These are phyloP conservation scores for Neophaeococcomyces aloes DNA, from an alignment of 2,329 filamentous ascomycete species.

Conservation along the genomic window DNA sequence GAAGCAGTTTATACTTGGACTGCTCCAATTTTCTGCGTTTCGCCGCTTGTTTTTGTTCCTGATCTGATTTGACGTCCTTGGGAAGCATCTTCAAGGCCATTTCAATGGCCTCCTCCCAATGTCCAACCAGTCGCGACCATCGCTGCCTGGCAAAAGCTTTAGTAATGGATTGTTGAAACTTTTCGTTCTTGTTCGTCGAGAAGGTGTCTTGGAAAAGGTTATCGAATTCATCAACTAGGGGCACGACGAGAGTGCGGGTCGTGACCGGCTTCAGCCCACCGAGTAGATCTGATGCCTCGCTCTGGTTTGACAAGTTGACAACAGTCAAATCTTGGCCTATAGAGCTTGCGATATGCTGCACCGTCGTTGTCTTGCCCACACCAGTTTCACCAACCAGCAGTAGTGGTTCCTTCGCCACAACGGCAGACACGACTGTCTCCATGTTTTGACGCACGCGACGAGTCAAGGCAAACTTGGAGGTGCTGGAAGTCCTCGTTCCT, in stretches of 20 bases:
- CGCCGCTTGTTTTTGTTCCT: conserved; percentile 47
- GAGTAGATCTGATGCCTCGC: conserved; percentile 87
- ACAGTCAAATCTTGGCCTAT: conserved; percentile 80
- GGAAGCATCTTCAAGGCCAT: conserved; percentile 63
- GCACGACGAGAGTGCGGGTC: conserved; percentile 73
- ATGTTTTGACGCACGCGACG: conserved; percentile 72
- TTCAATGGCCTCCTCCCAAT: conserved; percentile 81
- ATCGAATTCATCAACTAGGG: conserved; percentile 87
- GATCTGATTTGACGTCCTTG: conserved; percentile 27
- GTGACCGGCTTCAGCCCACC: conserved; percentile 96
- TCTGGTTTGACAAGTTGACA: conserved; percentile 95
- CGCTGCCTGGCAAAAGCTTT: conserved; percentile 72
- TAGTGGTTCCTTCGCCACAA: conserved; percentile 76
- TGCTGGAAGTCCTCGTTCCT: conserved; percentile 27
- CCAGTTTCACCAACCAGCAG: conserved; percentile 97
- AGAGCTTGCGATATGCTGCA: conserved; percentile 79
- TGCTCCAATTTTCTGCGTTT: conserved; percentile 61
- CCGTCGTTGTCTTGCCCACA: conserved; percentile 93
- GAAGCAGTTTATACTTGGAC: conserved; percentile 43
- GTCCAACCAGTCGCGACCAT: conserved; percentile 73
- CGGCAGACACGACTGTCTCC: conserved; percentile 75
- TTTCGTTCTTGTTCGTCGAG: conserved; percentile 74
- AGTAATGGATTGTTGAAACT: conserved; percentile 69
- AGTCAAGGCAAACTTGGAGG: conserved; percentile 68
- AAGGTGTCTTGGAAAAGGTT: conserved; percentile 81